Percentiles rank a stretch among this genome's conserved stretches.
Conservation (phyloP, 163 green algal species). For the Scenedesmus sp. region DNA sequence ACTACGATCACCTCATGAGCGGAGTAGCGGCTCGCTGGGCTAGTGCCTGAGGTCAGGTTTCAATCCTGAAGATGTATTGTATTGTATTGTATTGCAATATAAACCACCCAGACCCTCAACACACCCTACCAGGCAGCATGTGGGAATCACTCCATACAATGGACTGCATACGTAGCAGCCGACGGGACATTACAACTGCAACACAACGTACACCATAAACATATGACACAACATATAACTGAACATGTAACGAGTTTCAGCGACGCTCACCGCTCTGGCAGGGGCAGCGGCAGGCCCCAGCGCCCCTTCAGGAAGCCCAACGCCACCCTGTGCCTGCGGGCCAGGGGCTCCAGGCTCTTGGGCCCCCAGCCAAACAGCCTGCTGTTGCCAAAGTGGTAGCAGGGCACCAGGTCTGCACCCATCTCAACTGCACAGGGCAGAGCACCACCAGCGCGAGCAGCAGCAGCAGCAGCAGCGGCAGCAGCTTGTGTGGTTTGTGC, state of each 20-base stretch:
- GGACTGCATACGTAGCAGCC: no score
- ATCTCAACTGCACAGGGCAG: conserved; percentile 42
- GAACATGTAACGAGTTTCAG: no score
- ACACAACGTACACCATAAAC: neutral
- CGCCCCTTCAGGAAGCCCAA: conserved; percentile 19
- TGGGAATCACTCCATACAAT: no score
- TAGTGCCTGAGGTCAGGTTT: no score
- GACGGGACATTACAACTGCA: no score
- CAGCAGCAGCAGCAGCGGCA: neutral
- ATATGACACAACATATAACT: neutral
- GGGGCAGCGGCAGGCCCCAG: conserved; percentile 14
- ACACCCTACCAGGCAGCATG: no score
- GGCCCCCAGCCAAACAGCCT: conserved; percentile 12
- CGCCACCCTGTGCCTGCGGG: neutral
- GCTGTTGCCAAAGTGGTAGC: conserved; percentile 66
- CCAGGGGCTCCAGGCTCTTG: neutral
- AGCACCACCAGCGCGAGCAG: neutral
- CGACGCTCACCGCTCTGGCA: conserved; percentile 36
- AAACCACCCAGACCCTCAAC: no score
- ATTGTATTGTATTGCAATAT: no score
- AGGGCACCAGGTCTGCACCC: conserved; percentile 48
- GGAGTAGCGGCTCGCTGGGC: no score
- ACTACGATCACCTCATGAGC: no score
- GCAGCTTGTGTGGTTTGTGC: no score
- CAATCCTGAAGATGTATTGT: no score